Conservation (phyloP, 768 basidiomycete species). For the Xerocomus potaroensis region DNA sequence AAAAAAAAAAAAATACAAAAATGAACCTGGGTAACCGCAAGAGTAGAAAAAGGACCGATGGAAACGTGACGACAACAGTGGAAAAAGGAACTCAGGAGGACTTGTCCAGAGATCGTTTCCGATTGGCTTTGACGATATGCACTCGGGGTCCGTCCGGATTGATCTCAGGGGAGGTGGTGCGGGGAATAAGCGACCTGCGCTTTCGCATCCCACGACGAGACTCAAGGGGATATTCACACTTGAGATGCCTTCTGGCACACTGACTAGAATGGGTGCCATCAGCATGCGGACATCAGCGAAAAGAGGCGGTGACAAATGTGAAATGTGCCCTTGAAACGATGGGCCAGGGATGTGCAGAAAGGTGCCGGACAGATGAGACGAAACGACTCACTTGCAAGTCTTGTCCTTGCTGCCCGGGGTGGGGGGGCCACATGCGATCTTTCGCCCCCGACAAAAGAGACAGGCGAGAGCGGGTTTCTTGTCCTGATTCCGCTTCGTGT, state of each 20-base stretch:
- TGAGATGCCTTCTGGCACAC: conserved; percentile 64
- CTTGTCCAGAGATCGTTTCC: conserved; percentile 30
- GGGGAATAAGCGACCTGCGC: conserved; percentile 34
- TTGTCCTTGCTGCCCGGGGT: conserved; percentile 47
- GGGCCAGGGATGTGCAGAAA: too few relatives aligned
- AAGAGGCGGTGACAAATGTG: conserved; percentile 15
- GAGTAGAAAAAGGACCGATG: background rate
- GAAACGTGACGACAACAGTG: background rate
- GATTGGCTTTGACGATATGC: conserved; percentile 17
- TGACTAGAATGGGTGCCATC: conserved; percentile 47
- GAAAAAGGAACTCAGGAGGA: too few relatives aligned
- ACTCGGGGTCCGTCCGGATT: conserved; percentile 24
- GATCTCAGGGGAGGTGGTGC: conserved; percentile 28
- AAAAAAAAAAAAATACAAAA: too few relatives aligned
- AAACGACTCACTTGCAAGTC: conserved; percentile 54
- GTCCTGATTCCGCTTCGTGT: conserved; percentile 26
- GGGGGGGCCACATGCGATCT: conserved; percentile 66
- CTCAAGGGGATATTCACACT: conserved; percentile 67
- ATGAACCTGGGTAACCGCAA: background rate
- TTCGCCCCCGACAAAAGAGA: conserved; percentile 61
- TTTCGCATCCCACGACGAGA: conserved; percentile 65
- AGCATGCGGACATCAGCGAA: conserved; percentile 31
- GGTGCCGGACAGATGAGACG: background rate
- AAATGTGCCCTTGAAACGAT: too few relatives aligned
- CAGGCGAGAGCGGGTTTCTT: conserved; percentile 64